A percentile compares a stretch with the other conserved stretches of the same genome.
Evolutionary conservation across 2,329 filamentous ascomycete species (phyloP).

Genomic region (Plectosphaerella plurivora): DNA sequence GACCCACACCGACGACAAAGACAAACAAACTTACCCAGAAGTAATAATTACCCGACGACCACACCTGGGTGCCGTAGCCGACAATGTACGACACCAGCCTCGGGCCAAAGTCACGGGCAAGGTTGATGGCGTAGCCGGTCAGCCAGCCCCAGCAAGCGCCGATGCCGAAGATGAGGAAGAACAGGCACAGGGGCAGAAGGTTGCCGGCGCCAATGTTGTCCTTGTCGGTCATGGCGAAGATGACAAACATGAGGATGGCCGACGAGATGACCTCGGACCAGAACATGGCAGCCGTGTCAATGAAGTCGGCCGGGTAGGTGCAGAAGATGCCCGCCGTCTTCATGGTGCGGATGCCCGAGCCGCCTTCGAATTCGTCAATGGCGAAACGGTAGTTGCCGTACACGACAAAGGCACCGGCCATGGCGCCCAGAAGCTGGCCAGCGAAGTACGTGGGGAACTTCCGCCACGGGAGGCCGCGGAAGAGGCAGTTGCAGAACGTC

Average conservation of each 20-base stretch:
- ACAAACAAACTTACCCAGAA: slow-evolving; percentile 54
- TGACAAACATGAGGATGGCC: slow-evolving; percentile 64
- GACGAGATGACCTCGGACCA: slow-evolving; percentile 69
- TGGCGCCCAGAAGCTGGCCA: slow-evolving; percentile 64
- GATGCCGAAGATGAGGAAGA: slow-evolving; percentile 71
- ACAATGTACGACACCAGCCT: slow-evolving; percentile 62
- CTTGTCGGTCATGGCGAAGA: slow-evolving; percentile 63
- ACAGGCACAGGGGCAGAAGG: slow-evolving; percentile 56
- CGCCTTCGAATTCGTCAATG: slow-evolving; percentile 61
- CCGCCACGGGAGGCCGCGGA: slow-evolving; percentile 63
- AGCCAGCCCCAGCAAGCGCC: slow-evolving; percentile 72
- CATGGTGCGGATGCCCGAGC: slow-evolving; percentile 57
- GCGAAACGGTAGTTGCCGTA: slow-evolving; percentile 62
- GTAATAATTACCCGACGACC: slow-evolving; percentile 64
- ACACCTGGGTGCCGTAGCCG: slow-evolving; percentile 65
- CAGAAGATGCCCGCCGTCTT: slow-evolving; percentile 68
- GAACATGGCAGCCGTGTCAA: slow-evolving; percentile 63
- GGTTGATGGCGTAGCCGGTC: slow-evolving; percentile 71
- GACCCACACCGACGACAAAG: slow-evolving; percentile 1
- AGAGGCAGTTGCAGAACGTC: slow-evolving; percentile 65
- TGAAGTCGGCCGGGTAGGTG: slow-evolving; percentile 65
- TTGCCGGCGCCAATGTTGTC: slow-evolving; percentile 52
- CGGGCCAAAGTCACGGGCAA: slow-evolving; percentile 69
- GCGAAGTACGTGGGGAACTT: slow-evolving; percentile 65
- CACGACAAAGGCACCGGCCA: slow-evolving; percentile 55